Percentiles rank a stretch among this genome's conserved stretches.
Evolutionary conservation across 2,329 filamentous ascomycete genomes (phyloP).

Genomic region (Aspergillus novofumigatus): DNA sequence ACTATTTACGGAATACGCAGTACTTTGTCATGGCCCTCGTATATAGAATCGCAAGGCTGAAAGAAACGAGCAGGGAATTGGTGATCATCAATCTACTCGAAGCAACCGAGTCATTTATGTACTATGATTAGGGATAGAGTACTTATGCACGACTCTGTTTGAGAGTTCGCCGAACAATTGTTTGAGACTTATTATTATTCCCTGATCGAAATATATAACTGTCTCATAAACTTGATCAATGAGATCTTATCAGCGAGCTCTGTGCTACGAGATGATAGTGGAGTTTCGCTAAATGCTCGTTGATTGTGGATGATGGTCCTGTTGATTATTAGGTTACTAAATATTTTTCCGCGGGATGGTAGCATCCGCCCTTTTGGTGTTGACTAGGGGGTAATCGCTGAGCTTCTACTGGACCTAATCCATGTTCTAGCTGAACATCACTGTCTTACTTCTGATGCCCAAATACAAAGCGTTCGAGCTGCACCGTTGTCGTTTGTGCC

Average conservation of each 20-base stretch:
- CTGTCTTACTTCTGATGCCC: neutral
- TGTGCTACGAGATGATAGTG: neutral
- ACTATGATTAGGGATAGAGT: neutral
- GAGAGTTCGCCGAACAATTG: no score
- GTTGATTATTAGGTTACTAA: neutral
- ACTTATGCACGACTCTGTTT: neutral
- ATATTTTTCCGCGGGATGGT: neutral
- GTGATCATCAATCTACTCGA: neutral
- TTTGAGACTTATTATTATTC: neutral
- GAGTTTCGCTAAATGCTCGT: neutral
- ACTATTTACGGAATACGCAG: neutral
- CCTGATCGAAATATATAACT: neutral
- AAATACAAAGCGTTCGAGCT: neutral
- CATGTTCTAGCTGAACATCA: neutral
- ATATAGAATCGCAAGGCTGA: neutral
- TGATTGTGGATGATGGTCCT: neutral
- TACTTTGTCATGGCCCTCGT: neutral
- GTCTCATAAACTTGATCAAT: neutral
- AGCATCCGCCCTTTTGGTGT: neutral
- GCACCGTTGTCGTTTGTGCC: neutral
- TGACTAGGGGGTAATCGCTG: neutral
- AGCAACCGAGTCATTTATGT: neutral
- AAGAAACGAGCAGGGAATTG: neutral
- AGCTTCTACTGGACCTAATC: neutral
- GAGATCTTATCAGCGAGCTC: neutral